A percentile compares a stretch with the other conserved stretches of the same genome.
These are phyloP conservation scores for Angophora floribunda DNA, from an alignment of 345 rosid species.

Conservation along the genomic window DNA sequence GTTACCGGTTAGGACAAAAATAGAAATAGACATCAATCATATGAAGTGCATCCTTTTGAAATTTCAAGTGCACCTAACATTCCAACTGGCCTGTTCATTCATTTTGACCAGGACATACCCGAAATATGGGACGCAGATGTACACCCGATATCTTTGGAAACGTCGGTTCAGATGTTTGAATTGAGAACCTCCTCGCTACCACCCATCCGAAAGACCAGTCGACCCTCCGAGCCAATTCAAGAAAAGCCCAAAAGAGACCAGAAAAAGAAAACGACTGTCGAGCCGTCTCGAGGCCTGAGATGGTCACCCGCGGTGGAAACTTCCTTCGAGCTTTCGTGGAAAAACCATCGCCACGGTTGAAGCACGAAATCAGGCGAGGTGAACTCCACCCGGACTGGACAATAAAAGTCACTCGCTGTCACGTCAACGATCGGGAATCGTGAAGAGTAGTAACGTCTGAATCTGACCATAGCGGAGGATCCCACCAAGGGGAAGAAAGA, in stretches of 20 bases:
- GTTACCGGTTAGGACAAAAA: not conserved
- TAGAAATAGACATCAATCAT: not conserved
- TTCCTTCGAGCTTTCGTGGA: not conserved
- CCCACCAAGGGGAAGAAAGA: not conserved
- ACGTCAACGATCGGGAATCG: not conserved
- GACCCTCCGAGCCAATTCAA: not conserved
- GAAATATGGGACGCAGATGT: not conserved
- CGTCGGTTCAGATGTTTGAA: not conserved
- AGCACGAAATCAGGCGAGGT: not conserved
- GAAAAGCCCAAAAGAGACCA: not conserved
- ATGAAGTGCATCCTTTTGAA: not conserved
- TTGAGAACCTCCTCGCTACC: not conserved
- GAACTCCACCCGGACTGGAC: not conserved
- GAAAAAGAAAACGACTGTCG: not conserved
- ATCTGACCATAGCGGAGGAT: not conserved
- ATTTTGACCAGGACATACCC: not conserved
- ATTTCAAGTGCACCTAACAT: not conserved
- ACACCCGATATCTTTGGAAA: not conserved
- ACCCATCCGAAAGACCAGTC: not conserved
- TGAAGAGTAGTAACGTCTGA: not conserved
- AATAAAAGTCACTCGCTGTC: no score
- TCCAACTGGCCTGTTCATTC: not conserved
- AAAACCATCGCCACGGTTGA: not conserved
- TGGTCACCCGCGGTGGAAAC: not conserved
- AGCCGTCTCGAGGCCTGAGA: not conserved